These are phyloP conservation scores for Psidium guajava DNA, from an alignment of 345 rosid genomes.

Conservation along the genomic window DNA sequence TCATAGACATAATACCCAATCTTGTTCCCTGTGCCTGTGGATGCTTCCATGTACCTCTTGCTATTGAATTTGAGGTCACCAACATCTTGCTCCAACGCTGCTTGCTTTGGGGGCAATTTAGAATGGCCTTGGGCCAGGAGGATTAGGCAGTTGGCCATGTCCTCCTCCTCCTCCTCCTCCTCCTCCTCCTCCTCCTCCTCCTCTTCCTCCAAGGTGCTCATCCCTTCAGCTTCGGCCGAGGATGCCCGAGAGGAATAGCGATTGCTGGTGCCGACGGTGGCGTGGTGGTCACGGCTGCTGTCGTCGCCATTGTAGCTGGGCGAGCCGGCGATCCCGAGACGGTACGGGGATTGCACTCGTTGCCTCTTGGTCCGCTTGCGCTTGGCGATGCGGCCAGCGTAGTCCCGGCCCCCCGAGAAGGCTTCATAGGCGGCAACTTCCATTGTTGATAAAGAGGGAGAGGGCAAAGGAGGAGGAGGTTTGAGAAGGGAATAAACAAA, in stretches of 20 bases:
- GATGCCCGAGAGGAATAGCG: not conserved
- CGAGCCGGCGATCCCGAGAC: slow-evolving; percentile 22
- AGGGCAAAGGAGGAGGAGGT: slow-evolving; percentile 2
- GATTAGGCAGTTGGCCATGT: slow-evolving; percentile 86
- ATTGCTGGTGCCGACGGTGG: not conserved
- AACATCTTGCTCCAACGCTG: not conserved
- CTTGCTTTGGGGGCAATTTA: not conserved
- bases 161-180: slow-evolving; percentile 78
- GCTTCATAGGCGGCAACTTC: not conserved
- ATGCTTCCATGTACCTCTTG: slow-evolving; percentile 56
- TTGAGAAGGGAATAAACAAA: not conserved
- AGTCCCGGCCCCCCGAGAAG: not conserved
- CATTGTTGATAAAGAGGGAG: not conserved
- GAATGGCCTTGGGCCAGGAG: slow-evolving; percentile 70
- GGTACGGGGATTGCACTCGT: slow-evolving; percentile 52
- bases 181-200: slow-evolving; percentile 83
- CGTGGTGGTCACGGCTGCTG: not conserved
- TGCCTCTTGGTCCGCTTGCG: slow-evolving; percentile 76
- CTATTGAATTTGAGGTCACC: slow-evolving; percentile 41
- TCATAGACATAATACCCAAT: slow-evolving; percentile 76
- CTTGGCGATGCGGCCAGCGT: slow-evolving; percentile 8
- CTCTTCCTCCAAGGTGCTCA: slow-evolving; percentile 41
- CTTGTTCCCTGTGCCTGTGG: slow-evolving; percentile 34
- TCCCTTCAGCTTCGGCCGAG: slow-evolving; percentile 2
- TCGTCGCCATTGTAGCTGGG: not conserved